These are phyloP conservation scores for Parastagonospora nodorum DNA, from an alignment of 2,329 filamentous ascomycete species.

Conservation along the genomic window DNA sequence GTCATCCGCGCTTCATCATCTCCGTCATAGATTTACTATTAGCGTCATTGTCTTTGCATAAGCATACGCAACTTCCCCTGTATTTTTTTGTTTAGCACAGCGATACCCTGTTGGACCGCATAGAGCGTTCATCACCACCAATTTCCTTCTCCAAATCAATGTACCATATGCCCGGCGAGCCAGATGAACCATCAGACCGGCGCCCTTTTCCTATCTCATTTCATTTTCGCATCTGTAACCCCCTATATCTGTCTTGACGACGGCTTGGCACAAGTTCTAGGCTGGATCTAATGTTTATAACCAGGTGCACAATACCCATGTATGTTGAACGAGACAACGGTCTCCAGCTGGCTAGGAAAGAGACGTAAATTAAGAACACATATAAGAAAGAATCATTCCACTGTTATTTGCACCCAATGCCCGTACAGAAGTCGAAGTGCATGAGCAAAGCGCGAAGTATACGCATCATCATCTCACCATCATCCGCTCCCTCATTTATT, in stretches of 20 bases:
- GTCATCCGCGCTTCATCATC: conserved; percentile 24
- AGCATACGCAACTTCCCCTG: not conserved
- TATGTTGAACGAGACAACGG: conserved; percentile 1
- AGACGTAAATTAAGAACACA: not conserved
- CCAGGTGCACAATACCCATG: conserved; percentile 17
- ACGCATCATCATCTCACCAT: too few species aligned
- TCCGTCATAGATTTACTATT: not conserved
- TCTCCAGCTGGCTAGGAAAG: not conserved
- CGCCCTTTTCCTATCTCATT: not conserved
- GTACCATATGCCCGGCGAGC: conserved; percentile 14
- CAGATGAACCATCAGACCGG: not conserved
- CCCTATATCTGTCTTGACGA: conserved; percentile 31
- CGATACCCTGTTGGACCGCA: conserved; percentile 19
- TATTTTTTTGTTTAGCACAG: conserved; percentile 6
- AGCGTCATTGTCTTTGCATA: not conserved
- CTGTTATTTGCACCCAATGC: not conserved
- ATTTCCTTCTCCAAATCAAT: conserved; percentile 2
- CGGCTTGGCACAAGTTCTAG: conserved; percentile 20
- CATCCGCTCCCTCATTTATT: too few species aligned
- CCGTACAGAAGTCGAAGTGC: too few species aligned
- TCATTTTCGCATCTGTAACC: conserved; percentile 8
- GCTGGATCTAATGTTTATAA: conserved; percentile 38
- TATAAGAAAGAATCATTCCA: not conserved
- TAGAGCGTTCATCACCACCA: not conserved
- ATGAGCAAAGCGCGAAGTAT: too few species aligned